Evolutionary conservation across 768 basidiomycete species (phyloP), one percentile per base, ranked within the genome.

Genomic region (Auricularia sp.): DNA sequence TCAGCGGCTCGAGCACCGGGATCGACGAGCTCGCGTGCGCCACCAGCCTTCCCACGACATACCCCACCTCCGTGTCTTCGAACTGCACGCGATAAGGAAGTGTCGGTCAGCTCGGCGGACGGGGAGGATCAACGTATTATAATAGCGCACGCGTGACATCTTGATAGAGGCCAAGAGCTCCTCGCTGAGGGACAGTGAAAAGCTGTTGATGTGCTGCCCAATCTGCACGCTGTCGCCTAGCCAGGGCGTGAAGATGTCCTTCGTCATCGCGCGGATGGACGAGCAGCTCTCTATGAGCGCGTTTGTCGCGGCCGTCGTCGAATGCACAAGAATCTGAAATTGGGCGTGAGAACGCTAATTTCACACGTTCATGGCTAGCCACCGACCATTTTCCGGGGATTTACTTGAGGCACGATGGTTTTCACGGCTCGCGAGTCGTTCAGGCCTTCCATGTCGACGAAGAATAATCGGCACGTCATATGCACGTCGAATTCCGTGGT

Each of bases 341-440:
- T 6, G 47, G 47, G 34, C n/a, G 24, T 54, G 44, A 56, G 61
- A 37, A 45, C 18, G 24, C 54, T 39, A 13, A 21, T 0, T 14
- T 13, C 18, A n/a, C 14, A 54, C 7, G 34, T 11, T 34, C 33
- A 18, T 58, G 33, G 39, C 8, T 7, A 1, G 34, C 8, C 61
- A 76, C 80, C 56, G 64, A 94, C 96, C 85, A 98, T 87, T 80
- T 94, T 95, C 21, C 97, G 83, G 36, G 97, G 97, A 71, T 96
- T 94, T 67, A 99, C 86, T 78, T 97, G 92, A 3, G 96, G 92
- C 3, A 98, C 88, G 68, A 99, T 97, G 0, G 91, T 94, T 75
- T 98, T 98, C 66, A 97, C 88, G 0, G 97, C 94, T 66, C 96
- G 90, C 1, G 96, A 96, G 70, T 99, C 97, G 70, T 95, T 95